These are phyloP conservation scores for Aspergillus conjunctus DNA, from an alignment of 495 filamentous ascomycete species.

Conservation along the genomic window DNA sequence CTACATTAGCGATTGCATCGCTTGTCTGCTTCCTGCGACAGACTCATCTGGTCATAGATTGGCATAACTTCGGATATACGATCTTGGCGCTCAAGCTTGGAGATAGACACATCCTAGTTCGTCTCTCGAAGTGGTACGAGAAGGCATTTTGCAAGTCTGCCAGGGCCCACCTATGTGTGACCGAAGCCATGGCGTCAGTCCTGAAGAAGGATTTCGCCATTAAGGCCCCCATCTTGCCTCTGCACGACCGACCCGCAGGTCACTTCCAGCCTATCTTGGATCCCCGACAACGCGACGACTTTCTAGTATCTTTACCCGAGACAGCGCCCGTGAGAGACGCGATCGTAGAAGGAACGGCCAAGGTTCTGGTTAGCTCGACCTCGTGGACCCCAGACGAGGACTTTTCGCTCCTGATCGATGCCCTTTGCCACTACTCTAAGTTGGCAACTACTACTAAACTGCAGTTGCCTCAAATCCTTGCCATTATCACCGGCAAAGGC, in stretches of 20 bases:
- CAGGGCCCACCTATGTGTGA: constrained; percentile 80
- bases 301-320: constrained; percentile 63
- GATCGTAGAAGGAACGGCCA: constrained; percentile 57
- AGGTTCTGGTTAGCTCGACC: constrained; percentile 83
- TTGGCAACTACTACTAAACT: constrained; percentile 36
- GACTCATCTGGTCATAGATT: constrained; percentile 86
- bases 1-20: constrained; percentile 75
- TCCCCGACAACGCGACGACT: constrained; percentile 48
- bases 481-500: constrained; percentile 91
- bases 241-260: constrained; percentile 85
- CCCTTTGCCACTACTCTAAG: constrained; percentile 71
- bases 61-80: constrained; percentile 99
- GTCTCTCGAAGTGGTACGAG: constrained; percentile 76
- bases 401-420: constrained; percentile 85
- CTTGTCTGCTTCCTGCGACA: constrained; percentile 75
- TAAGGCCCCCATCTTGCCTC: constrained; percentile 60
- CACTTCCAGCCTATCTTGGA: constrained; percentile 73
- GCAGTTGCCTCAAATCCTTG: constrained; percentile 66
- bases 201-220: constrained; percentile 67
- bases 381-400: constrained; percentile 98
- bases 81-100: constrained; percentile 75
- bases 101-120: constrained; percentile 71
- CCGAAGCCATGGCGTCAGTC: constrained; percentile 78
- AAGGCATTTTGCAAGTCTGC: constrained; percentile 66
- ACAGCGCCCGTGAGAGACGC: constrained; percentile 56